Conservation (phyloP, 2,329 filamentous ascomycete species). For the Pseudophaeomoniella oleicola region DNA sequence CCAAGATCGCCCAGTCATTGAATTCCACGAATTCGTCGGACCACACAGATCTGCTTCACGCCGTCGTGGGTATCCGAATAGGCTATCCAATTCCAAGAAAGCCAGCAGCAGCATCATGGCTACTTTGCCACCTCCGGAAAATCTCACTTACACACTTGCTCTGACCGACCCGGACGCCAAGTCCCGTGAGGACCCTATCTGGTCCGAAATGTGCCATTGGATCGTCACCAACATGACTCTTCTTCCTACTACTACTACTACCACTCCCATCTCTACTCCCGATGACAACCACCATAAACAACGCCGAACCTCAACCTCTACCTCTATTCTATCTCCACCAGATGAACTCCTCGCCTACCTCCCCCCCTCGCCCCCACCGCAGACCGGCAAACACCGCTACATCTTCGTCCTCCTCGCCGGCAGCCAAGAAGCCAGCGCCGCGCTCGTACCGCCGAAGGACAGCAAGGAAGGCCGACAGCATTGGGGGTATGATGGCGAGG, state of each 20-base stretch:
- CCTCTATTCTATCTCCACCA: neutral
- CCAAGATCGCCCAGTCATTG: slow-evolving; percentile 25
- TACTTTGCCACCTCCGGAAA: slow-evolving; percentile 12
- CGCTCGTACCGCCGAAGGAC: slow-evolving; percentile 30
- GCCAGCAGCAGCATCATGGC: slow-evolving; percentile 4
- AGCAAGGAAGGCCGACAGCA: slow-evolving; percentile 24
- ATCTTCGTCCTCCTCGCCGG: slow-evolving; percentile 37
- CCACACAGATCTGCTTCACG: neutral
- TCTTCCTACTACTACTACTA: slow-evolving; percentile 2
- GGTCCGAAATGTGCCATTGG: slow-evolving; percentile 46
- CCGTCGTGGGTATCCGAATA: neutral
- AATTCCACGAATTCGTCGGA: slow-evolving; percentile 18
- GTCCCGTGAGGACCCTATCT: slow-evolving; percentile 35
- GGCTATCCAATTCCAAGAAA: neutral
- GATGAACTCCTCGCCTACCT: slow-evolving; percentile 35
- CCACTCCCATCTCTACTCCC: slow-evolving; percentile 2
- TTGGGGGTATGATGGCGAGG: slow-evolving; percentile 39
- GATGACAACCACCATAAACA: slow-evolving; percentile 3
- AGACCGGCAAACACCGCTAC: slow-evolving; percentile 44
- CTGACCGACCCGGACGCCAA: slow-evolving; percentile 47
- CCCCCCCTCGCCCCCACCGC: slow-evolving; percentile 37
- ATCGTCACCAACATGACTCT: slow-evolving; percentile 16
- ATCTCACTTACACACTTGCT: slow-evolving; percentile 28
- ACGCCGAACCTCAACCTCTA: slow-evolving; percentile 3
- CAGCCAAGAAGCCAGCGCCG: slow-evolving; percentile 16